Evolutionary conservation across 208 protist species (phyloP).

Genomic region (Acanthamoeba castellanii): DNA sequence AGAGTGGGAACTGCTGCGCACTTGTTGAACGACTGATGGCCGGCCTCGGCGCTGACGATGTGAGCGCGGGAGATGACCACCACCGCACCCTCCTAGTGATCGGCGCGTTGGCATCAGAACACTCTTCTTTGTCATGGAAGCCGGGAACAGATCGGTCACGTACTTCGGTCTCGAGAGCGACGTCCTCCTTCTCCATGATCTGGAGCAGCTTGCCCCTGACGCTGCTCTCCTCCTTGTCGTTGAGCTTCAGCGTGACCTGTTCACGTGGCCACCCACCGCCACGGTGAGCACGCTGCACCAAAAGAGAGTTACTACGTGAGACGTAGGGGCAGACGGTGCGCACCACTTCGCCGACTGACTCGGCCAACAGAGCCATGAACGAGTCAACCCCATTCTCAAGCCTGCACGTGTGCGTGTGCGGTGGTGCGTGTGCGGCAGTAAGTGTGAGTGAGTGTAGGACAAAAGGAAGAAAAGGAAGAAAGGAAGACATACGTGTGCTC

Average conservation of each 20-base stretch:
- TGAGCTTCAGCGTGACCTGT: background rate
- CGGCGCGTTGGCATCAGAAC: background rate
- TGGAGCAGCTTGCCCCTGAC: constrained; percentile 40
- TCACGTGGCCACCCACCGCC: background rate
- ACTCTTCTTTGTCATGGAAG: background rate
- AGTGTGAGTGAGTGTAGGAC: too few species aligned
- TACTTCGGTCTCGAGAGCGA: background rate
- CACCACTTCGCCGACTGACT: constrained; percentile 19
- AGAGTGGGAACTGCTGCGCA: background rate
- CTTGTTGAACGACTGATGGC: background rate
- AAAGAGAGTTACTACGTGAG: background rate
- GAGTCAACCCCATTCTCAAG: constrained; percentile 1
- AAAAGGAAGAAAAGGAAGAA: background rate
- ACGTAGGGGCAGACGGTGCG: background rate
- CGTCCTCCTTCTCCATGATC: background rate
- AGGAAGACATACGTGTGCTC: constrained; percentile 19
- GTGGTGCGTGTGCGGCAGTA: background rate
- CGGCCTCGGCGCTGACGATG: background rate
- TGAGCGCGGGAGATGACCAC: background rate
- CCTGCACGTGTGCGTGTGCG: background rate
- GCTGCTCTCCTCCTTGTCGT: background rate
- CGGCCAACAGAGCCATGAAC: background rate
- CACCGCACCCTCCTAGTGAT: background rate
- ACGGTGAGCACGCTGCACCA: background rate
- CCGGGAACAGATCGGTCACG: background rate